These are phyloP conservation scores for Anisodus tanguticus DNA, from an alignment of 257 asterid species.

Conservation along the genomic window DNA sequence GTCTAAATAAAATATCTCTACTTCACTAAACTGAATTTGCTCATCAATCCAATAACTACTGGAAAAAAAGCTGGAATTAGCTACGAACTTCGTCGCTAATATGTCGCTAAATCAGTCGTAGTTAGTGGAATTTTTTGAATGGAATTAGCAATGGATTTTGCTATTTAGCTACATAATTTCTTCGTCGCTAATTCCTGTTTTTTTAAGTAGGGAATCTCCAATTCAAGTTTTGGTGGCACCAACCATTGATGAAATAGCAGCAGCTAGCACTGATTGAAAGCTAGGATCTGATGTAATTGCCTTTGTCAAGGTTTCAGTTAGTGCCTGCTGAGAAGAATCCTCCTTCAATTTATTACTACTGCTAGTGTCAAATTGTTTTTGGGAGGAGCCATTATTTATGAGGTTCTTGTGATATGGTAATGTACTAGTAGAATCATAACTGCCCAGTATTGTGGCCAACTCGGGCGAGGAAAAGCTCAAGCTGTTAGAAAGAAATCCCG, in stretches of 20 bases:
- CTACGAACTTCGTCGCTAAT: too few relatives aligned
- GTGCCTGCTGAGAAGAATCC: slow-evolving; percentile 55
- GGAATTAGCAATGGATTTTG: too few relatives aligned
- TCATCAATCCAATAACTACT: background rate
- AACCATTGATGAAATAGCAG: slow-evolving; percentile 72
- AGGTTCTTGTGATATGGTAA: slow-evolving; percentile 34
- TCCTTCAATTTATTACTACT: slow-evolving; percentile 29
- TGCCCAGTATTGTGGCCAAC: slow-evolving; percentile 44
- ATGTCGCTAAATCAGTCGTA: too few relatives aligned
- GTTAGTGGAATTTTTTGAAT: too few relatives aligned
- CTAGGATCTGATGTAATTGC: slow-evolving; percentile 80
- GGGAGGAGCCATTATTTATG: slow-evolving; percentile 37
- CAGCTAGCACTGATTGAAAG: slow-evolving; percentile 66
- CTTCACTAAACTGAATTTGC: slow-evolving; percentile 15
- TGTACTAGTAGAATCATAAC: slow-evolving; percentile 33
- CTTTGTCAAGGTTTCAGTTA: slow-evolving; percentile 78
- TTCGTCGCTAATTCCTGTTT: too few relatives aligned
- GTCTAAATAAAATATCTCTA: background rate
- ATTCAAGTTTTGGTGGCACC: slow-evolving; percentile 29
- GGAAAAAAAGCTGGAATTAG: too few relatives aligned
- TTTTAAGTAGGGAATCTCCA: background rate
- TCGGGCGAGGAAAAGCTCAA: slow-evolving; percentile 53
- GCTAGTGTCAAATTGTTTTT: slow-evolving; percentile 37
- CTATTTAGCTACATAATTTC: too few relatives aligned
- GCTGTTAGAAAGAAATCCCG: slow-evolving; percentile 51